Evolutionary conservation across 495 filamentous ascomycete species (phyloP), one percentile per base, ranked within the genome.

Genomic region (Ascodesmis nigricans): DNA sequence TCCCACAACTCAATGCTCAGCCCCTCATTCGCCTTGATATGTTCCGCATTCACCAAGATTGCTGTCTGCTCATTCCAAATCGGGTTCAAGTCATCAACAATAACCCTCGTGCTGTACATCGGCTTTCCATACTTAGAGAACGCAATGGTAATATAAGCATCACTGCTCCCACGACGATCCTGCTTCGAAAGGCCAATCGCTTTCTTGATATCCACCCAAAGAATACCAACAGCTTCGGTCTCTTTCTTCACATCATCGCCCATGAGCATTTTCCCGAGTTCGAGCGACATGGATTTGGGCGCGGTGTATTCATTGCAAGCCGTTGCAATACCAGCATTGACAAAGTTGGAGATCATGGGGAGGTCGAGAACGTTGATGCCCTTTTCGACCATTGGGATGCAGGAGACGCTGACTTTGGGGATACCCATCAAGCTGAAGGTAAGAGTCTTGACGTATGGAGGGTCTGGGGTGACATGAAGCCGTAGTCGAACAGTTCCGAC

Each of bases 1-100:
- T 93, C 84, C 84, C 84, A 93, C 4, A 92, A 69, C 54, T 95
- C 84, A 45, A 95, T 73, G 19, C 77, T 81, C 17, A 95, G 64
- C 49, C 82, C 77, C 56, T 95, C 84, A 36, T 87, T 70, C 0
- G 77, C 83, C 56, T 90, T 91, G 57, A 95, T 82, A 27, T 84
- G 60, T 32, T 91, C 79, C 0, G 81, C 64, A 4, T 75, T 84
- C 3, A 95, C 75, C 4, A 90, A 60, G 15, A 93, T 57, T 14
- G 80, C 81, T n/a, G 79, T 74, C 15, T 66, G 78, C 55, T 93
- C 84, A 47, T 83, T 74, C 66, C 84, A 95, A 4, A 92, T 68
- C 0, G 84, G 84, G 46, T 95, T 92, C 25, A 95, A 62, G 43
- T 92, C 78, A 51, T 93, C 83, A 9, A 79, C 75, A 37, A 95